Evolutionary conservation across 768 basidiomycete species (phyloP).

Genomic region (Postia placenta): DNA sequence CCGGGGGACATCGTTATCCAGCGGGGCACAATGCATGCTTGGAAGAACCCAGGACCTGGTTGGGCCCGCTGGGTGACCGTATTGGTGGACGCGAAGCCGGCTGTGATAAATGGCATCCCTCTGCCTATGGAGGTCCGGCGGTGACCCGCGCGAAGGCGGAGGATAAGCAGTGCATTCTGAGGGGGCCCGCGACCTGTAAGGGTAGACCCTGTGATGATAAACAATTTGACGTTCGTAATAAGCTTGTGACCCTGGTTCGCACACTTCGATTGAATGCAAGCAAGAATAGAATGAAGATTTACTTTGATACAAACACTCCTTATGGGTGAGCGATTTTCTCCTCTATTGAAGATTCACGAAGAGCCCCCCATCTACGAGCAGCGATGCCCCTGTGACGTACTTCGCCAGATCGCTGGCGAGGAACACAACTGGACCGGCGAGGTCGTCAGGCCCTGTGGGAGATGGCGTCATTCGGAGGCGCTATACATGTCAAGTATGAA

Average conservation of each 20-base stretch:
- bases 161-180: background rate
- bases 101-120: constrained; percentile 36
- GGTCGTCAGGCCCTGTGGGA: constrained; percentile 52
- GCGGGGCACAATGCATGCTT: constrained; percentile 55
- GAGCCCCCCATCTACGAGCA: constrained; percentile 68
- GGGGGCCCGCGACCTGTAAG: background rate
- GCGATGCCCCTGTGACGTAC: constrained; percentile 61
- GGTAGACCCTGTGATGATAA: background rate
- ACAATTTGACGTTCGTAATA: background rate
- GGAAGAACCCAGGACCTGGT: constrained; percentile 47
- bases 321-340: no score
- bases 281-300: background rate
- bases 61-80: constrained; percentile 51
- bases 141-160: background rate
- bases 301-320: background rate
- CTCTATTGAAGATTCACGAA: constrained; percentile 68
- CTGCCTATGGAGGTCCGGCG: constrained; percentile 22
- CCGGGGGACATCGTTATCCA: constrained; percentile 54
- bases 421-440: constrained; percentile 72
- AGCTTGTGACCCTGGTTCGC: background rate
- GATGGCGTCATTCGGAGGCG: background rate
- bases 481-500: background rate
- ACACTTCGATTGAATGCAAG: background rate
- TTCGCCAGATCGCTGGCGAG: constrained; percentile 65
- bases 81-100: constrained; percentile 50